phyloP scores from a whole-genome alignment of 2,329 filamentous ascomycete genomes.

The Verticillium albo-atrum region DNA sequence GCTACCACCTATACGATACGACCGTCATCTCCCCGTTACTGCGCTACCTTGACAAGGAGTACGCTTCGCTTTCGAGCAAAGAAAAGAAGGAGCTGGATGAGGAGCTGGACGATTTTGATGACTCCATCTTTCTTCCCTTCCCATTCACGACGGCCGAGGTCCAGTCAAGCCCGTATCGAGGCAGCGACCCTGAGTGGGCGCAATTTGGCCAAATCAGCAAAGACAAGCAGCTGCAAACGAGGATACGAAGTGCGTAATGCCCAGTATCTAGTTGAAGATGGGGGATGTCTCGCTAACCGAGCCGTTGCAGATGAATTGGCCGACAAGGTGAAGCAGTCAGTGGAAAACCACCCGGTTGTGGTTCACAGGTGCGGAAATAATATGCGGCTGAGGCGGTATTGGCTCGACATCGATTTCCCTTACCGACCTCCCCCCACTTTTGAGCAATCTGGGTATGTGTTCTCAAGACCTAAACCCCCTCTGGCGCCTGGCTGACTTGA shows the following conservation, averaged over 20 bases:
- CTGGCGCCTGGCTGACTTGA: background rate
- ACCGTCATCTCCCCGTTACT: constrained; percentile 42
- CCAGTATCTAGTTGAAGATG: background rate
- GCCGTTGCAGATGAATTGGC: constrained; percentile 38
- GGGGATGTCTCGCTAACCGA: constrained; percentile 11
- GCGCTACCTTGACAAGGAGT: constrained; percentile 35
- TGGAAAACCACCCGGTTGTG: constrained; percentile 39
- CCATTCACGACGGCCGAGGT: constrained; percentile 51
- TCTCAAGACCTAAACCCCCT: background rate
- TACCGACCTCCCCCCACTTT: constrained; percentile 54
- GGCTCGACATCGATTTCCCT: constrained; percentile 61
- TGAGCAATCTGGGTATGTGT: constrained; percentile 52
- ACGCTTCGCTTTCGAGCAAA: constrained; percentile 35
- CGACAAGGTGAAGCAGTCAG: constrained; percentile 33
- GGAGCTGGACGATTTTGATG: constrained; percentile 36
- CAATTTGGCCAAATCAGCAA: constrained; percentile 55
- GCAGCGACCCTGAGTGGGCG: constrained; percentile 59
- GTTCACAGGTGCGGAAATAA: constrained; percentile 38
- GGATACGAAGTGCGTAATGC: constrained; percentile 25
- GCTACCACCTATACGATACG: constrained; percentile 38
- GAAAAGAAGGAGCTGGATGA: constrained; percentile 35
- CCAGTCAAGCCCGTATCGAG: constrained; percentile 45
- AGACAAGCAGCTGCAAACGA: constrained; percentile 40
- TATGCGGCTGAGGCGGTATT: constrained; percentile 45
- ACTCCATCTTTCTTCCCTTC: constrained; percentile 56